Conservation (phyloP, 768 basidiomycete genomes). For the Boletus vinaceobasis region DNA sequence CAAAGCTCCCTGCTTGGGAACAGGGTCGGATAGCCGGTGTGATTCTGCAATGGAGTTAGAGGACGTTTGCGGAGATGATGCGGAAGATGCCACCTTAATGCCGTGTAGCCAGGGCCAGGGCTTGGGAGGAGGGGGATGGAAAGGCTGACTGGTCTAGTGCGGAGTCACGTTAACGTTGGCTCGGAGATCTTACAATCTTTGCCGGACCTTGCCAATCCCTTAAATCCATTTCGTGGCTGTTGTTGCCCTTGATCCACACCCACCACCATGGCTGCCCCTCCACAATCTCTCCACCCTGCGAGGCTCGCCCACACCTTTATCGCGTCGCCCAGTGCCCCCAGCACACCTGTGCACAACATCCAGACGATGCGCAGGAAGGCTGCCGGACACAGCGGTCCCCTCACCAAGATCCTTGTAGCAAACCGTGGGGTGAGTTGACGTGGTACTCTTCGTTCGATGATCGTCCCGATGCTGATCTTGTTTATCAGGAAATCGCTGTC, state of each 20-base stretch:
- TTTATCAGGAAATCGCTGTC: constrained; percentile 90
- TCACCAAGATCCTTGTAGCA: constrained; percentile 90
- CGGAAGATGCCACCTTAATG: constrained; percentile 32
- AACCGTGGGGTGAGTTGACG: constrained; percentile 74
- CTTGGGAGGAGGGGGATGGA: not conserved
- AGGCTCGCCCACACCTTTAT: constrained; percentile 71
- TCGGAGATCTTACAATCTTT: not conserved
- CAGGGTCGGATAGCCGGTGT: not conserved
- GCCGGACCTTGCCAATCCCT: not conserved
- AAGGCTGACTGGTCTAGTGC: not conserved
- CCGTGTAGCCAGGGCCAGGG: constrained; percentile 20
- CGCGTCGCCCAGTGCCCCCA: constrained; percentile 69
- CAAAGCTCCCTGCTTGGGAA: not conserved
- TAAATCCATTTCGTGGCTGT: constrained; percentile 2
- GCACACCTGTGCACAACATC: constrained; percentile 87
- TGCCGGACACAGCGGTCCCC: constrained; percentile 84
- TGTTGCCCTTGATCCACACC: constrained; percentile 9
- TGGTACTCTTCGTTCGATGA: constrained; percentile 4
- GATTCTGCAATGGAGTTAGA: not conserved
- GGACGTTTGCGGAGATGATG: constrained; percentile 12
- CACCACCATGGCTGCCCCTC: constrained; percentile 26
- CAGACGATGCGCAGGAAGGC: constrained; percentile 89
- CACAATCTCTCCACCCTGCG: constrained; percentile 60
- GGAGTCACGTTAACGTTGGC: not conserved
- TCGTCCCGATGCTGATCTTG: constrained; percentile 2